Evolutionary conservation across 805 yeast species (phyloP), one percentile per base, ranked within the genome.

Genomic region (Metschnikowia peoriensis): DNA sequence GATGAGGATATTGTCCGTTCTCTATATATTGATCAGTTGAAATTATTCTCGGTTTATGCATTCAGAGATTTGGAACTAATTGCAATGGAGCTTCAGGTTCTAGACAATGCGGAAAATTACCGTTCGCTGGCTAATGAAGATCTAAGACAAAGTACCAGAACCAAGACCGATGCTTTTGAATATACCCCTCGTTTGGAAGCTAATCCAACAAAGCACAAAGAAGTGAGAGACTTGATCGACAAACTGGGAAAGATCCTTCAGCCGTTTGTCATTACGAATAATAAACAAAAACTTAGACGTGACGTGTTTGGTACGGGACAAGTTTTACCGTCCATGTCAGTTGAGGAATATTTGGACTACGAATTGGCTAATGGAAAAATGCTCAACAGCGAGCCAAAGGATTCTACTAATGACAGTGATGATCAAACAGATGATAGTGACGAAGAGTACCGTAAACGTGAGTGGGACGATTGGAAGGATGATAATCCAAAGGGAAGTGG

Each of bases 391-490:
- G 84, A 67, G 64, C 73, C 63, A 47, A 71, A 53, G 66, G 71
- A 50, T 60, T 64, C 47, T 57, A 72, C 48, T 65, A 69, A 49
- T 53, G 76, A 75, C 6, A 80, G 78, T 40, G 70, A 65, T 29
- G 59, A 54, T 11, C 84, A 82, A 50, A 90, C 86, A 51, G 90
- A 87, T 55, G 82, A 86, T 55, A 73, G 76, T 28, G 85, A 79
- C 22, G 86, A 84, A 57, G 91, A 96, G 5, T 80, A 86, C 60
- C 84, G 88, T 63, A 83, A 86, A 51, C 78, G 99, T 52, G 79
- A 81, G 41, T 94, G 98, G 98, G 99, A 94, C 69, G 96, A 88
- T 55, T 94, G 93, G 76, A 84, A 84, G 44, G 99, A 94, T 56
- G 82, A 82, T 3, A 84, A 90, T 65, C 87, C 91, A 0, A 84